phyloP scores from a whole-genome alignment of 2,329 filamentous ascomycete species.

The Botrytis byssoidea region DNA sequence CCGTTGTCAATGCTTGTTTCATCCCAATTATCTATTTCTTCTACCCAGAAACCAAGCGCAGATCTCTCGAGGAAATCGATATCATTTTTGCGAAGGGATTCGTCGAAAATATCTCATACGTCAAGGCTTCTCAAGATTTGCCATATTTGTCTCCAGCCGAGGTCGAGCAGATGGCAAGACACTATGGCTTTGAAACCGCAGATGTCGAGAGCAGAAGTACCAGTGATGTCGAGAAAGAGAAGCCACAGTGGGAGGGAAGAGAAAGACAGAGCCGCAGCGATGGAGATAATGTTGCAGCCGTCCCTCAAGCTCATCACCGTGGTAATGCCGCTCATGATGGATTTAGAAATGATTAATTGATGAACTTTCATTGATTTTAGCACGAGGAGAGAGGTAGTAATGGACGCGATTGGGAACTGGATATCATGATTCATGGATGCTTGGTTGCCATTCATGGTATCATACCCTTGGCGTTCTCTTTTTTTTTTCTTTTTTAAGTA shows the following conservation, averaged over 20 bases:
- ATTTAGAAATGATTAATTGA: slow-evolving; percentile 18
- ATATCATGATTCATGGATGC: slow-evolving; percentile 13
- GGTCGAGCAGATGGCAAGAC: slow-evolving; percentile 45
- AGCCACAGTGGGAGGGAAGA: background rate
- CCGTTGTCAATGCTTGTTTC: slow-evolving; percentile 41
- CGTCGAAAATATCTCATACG: slow-evolving; percentile 58
- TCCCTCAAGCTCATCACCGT: slow-evolving; percentile 1
- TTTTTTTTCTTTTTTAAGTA: background rate
- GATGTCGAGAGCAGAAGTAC: slow-evolving; percentile 34
- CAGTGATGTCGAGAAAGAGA: slow-evolving; percentile 26
- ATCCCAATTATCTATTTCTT: slow-evolving; percentile 43
- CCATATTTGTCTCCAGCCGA: slow-evolving; percentile 52
- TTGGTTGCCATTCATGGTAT: slow-evolving; percentile 9
- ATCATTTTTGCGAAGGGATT: slow-evolving; percentile 63
- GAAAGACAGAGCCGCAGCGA: background rate
- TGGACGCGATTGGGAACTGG: background rate
- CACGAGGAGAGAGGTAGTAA: background rate
- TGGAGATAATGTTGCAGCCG: background rate
- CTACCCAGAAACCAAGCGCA: slow-evolving; percentile 51
- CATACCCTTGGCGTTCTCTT: slow-evolving; percentile 17
- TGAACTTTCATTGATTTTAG: background rate
- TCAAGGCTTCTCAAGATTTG: slow-evolving; percentile 56
- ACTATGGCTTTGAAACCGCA: slow-evolving; percentile 35
- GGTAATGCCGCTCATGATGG: slow-evolving; percentile 15
- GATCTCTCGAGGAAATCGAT: slow-evolving; percentile 67